These are phyloP conservation scores for Boletellus ananiceps DNA, from an alignment of 768 basidiomycete genomes.

Conservation along the genomic window DNA sequence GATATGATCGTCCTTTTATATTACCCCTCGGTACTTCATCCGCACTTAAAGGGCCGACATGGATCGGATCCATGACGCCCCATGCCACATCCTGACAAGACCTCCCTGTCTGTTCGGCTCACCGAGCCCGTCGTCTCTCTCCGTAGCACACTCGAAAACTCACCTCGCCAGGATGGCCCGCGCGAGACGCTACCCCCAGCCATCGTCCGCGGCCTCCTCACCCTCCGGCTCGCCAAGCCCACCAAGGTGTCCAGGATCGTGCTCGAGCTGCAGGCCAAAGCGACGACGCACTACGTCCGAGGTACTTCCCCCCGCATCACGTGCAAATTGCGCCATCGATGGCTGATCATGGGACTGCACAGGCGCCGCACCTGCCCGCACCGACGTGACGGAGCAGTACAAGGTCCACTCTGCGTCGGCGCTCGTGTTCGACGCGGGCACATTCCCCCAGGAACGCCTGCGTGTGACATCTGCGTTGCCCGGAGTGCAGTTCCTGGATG, in stretches of 20 bases:
- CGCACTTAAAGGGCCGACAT: not conserved
- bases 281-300: constrained; percentile 78
- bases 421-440: constrained; percentile 66
- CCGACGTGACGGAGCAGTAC: constrained; percentile 78
- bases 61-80: not conserved
- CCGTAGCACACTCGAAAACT: constrained; percentile 34
- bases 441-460: constrained; percentile 14
- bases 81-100: constrained; percentile 30
- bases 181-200: constrained; percentile 49
- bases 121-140: constrained; percentile 76
- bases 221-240: constrained; percentile 64
- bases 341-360: not conserved
- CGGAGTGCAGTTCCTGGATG: constrained; percentile 11
- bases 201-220: constrained; percentile 61
- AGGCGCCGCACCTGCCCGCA: constrained; percentile 65
- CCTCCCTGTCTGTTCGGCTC: constrained; percentile 52
- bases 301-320: constrained; percentile 38
- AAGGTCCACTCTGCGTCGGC: constrained; percentile 65
- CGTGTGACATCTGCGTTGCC: constrained; percentile 16
- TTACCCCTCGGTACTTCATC: not conserved
- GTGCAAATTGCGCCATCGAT: not conserved
- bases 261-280: constrained; percentile 69
- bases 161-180: constrained; percentile 13
- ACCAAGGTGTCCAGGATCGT: constrained; percentile 84
- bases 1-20: too few relatives aligned